Evolutionary conservation across 306 rosid genomes (phyloP), one percentile per base, ranked within the genome.

Genomic region (Corylus heterophylla): DNA sequence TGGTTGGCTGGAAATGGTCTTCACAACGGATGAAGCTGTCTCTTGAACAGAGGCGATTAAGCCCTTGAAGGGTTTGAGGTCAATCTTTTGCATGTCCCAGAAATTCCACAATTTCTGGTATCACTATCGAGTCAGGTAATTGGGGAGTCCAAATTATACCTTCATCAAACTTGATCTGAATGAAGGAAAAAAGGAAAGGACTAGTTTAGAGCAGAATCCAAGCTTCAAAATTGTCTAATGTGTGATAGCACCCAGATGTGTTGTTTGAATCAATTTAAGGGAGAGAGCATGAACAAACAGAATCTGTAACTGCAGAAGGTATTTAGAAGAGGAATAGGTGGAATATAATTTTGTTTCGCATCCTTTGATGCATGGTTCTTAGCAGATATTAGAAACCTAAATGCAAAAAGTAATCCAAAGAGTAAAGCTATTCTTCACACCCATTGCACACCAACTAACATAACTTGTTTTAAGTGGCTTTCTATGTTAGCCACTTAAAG

Each of bases 71-170:
- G 96, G 93, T 14, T 96, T 63, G 1, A 95, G 86, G 78, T 93
- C 98, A 8, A 95, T 80, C 76, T 93, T 90, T 44, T 95, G 22
- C 22, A 22, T 22, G 93, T 48, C 99, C 99, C 35, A 95, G 58
- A 80, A 91, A 83, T 71, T 95, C 99, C 69, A 91, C 97, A 31
- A 88, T 89, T 72, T 95, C 98, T 7, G 99, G 99, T 77, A 95
- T 71, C 83, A 76, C 99, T 67, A 95, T 54, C 0, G 96, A 95
- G 84, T 95, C 98, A 10, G 97, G 93, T 66, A 95, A 82, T 67
- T 95, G 98, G 22, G 99, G 99, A 4, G 98, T 95, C 50, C 97
- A 94, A 20, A 95, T 90, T 69, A 95, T 69, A 20, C 99, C 99
- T 88, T 93, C 93, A 13, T 91, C 92, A 59, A 93, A 90, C 86